Conservation (phyloP, 768 basidiomycete genomes). For the Pleurotus salmoneostramineus region DNA sequence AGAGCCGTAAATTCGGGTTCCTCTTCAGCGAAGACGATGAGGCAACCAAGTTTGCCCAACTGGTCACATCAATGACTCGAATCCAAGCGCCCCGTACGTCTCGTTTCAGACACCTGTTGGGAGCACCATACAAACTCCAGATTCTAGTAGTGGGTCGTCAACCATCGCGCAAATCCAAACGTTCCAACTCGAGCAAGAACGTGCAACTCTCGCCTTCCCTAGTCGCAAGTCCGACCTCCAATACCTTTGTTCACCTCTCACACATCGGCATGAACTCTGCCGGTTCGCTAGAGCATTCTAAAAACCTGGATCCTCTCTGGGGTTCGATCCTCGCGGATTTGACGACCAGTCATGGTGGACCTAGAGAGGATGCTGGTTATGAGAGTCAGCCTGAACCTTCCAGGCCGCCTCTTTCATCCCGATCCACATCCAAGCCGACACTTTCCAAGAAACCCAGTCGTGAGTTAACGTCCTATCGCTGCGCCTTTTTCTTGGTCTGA, state of each 20-base stretch:
- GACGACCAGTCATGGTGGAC: conserved; percentile 27
- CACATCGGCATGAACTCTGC: conserved; percentile 57
- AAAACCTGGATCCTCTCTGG: conserved; percentile 53
- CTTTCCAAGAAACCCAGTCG: conserved; percentile 4
- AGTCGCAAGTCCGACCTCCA: conserved; percentile 55
- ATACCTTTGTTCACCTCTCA: conserved; percentile 63
- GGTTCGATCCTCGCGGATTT: conserved; percentile 15
- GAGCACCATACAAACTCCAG: neutral
- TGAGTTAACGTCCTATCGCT: neutral
- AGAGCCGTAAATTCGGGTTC: conserved; percentile 53
- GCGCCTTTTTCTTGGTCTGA: neutral
- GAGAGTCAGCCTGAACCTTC: conserved; percentile 7
- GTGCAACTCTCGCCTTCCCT: conserved; percentile 30
- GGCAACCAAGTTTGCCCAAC: conserved; percentile 34
- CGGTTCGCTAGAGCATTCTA: conserved; percentile 49
- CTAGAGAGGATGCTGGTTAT: conserved; percentile 11
- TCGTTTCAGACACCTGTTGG: neutral
- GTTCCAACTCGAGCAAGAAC: conserved; percentile 22
- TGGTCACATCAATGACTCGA: conserved; percentile 28
- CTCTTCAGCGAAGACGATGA: conserved; percentile 48
- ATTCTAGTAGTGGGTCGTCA: neutral
- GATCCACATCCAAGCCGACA: neutral
- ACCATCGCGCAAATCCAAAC: conserved; percentile 19
- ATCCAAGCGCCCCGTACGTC: neutral
- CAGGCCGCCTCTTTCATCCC: conserved; percentile 14